Evolutionary conservation across 2,329 filamentous ascomycete genomes (phyloP), one percentile per base, ranked within the genome.

Genomic region (Colletotrichum zoysiae): DNA sequence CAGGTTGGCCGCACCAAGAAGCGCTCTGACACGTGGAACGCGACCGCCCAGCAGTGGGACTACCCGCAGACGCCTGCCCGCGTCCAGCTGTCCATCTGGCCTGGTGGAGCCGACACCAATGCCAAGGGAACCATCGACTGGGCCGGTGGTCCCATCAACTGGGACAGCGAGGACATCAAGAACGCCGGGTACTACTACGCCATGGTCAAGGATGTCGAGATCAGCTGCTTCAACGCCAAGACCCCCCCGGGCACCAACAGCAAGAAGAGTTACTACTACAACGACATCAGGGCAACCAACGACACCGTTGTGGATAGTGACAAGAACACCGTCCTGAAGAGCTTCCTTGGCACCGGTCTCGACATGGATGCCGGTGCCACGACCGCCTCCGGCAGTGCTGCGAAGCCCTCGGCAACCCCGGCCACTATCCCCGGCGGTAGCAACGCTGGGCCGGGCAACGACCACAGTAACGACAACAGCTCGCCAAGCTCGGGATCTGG

Each of bases 71-170:
- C 95, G 0, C 96, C 96, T 5, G 84, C 95, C 20, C 93, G 95
- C 76, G 89, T 99, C 64, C 94, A 98, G 85, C 88, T 99, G 62
- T 98, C 96, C 20, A 90, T 99, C 78, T 99, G 96, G 96, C 96
- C 96, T 51, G 96, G 94, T 78, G 96, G 96, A 79, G 89, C 93
- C 58, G 83, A 90, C 12, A 87, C 87, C 78, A 98, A 98, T 81
- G 92, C 89, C 51, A 79, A 93, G 80, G 96, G 96, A 67, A 98
- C 96, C 44, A 89, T 97, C 75, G 87, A 91, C 65, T 99, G 96
- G 96, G 94, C 95, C 23, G 96, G 96, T 78, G 96, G 96, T 77
- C 84, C 88, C 64, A 95, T 99, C 74, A 88, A 97, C 86, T 99
- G 96, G 95, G 85, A 93, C 79, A 90, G 89, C 75, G 84, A 86